phyloP scores from a whole-genome alignment of 2,329 filamentous ascomycete genomes.

The Fusarium phyllophilum region DNA sequence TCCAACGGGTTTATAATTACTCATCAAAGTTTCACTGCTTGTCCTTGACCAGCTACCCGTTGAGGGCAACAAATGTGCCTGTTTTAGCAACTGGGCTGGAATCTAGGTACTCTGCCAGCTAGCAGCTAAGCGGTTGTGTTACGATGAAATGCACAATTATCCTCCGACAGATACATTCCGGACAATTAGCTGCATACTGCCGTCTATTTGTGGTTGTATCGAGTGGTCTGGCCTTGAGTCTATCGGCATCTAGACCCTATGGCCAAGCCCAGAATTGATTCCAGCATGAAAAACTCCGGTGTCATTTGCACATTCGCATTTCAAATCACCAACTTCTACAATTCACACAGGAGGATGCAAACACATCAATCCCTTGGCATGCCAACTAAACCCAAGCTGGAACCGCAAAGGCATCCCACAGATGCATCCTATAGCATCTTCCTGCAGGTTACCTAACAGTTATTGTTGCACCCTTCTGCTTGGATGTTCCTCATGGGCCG shows the following conservation, averaged over 20 bases:
- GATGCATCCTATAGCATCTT: neutral
- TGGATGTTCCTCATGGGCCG: constrained; percentile 10
- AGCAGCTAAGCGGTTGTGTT: constrained; percentile 10
- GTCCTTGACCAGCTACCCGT: neutral
- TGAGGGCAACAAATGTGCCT: neutral
- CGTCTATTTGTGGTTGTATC: constrained; percentile 15
- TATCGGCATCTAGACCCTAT: constrained; percentile 24
- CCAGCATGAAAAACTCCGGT: neutral
- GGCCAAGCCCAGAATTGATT: neutral
- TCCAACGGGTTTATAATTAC: neutral
- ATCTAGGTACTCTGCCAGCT: neutral
- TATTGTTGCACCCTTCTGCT: neutral
- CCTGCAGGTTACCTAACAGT: neutral
- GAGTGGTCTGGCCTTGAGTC: constrained; percentile 19
- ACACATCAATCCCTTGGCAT: neutral
- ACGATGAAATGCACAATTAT: constrained; percentile 4
- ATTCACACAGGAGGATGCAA: neutral
- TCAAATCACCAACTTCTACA: constrained; percentile 1
- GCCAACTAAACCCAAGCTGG: constrained; percentile 1
- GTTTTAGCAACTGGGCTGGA: neutral
- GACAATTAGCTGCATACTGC: constrained; percentile 17
- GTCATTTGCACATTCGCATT: neutral
- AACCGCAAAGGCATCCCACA: neutral
- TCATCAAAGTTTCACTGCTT: neutral
- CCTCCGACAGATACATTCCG: neutral